These are phyloP conservation scores for Cyclostephanos tholiformis DNA, from an alignment of 108 stramenopile genomes.

Conservation along the genomic window DNA sequence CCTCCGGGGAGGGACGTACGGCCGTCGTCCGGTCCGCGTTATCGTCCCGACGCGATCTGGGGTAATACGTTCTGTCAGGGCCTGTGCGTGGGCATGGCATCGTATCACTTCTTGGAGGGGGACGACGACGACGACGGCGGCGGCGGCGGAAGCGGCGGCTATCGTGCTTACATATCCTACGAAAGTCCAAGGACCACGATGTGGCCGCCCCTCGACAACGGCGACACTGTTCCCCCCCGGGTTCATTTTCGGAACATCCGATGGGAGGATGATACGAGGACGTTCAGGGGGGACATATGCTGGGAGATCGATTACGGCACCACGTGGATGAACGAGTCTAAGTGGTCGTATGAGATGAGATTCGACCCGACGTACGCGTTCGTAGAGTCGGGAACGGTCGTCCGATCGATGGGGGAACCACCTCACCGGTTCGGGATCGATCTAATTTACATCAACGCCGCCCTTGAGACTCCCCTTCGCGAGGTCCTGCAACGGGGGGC, in stretches of 20 bases:
- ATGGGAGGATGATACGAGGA: slow-evolving; percentile 48
- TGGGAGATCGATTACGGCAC: slow-evolving; percentile 67
- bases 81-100: slow-evolving; percentile 69
- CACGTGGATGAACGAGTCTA: slow-evolving; percentile 61
- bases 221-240: slow-evolving; percentile 56
- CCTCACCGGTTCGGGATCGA: slow-evolving; percentile 35
- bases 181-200: slow-evolving; percentile 54
- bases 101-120: slow-evolving; percentile 65
- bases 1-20: not conserved
- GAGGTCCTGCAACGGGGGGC: slow-evolving; percentile 1
- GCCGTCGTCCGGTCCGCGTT: slow-evolving; percentile 33
- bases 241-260: slow-evolving; percentile 57
- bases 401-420: slow-evolving; percentile 29
- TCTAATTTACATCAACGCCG: slow-evolving; percentile 47
- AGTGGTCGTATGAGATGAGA: slow-evolving; percentile 71
- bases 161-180: slow-evolving; percentile 70
- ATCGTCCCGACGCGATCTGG: slow-evolving; percentile 56
- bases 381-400: slow-evolving; percentile 57
- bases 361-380: slow-evolving; percentile 65
- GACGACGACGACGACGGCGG: slow-evolving; percentile 6
- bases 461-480: slow-evolving; percentile 22
- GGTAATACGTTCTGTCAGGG: slow-evolving; percentile 77
- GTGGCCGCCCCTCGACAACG: slow-evolving; percentile 78
- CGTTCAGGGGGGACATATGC: slow-evolving; percentile 65
- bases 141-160: not conserved